Percentiles rank a stretch among this genome's conserved stretches.
Evolutionary conservation across 1,139 yeast species (phyloP).

Genomic region (Pichiaceae sp.): DNA sequence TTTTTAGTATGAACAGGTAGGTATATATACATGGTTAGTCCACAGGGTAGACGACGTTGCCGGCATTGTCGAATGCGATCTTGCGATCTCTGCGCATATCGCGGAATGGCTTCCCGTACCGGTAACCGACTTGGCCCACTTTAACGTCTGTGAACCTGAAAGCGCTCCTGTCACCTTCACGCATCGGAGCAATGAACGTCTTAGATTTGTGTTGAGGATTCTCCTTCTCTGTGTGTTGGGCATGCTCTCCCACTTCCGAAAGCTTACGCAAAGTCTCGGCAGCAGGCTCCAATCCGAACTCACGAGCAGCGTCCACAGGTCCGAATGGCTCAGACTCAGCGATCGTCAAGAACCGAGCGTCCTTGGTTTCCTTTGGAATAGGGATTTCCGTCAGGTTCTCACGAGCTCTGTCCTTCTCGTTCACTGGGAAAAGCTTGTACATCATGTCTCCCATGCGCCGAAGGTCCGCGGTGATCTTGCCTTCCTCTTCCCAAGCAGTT

Average conservation of each 20-base stretch:
- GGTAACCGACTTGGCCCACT: slow-evolving; percentile 79
- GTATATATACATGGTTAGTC: slow-evolving; percentile 7
- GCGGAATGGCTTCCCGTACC: slow-evolving; percentile 88
- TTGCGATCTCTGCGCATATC: slow-evolving; percentile 82
- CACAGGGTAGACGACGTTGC: slow-evolving; percentile 43
- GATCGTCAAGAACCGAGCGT: slow-evolving; percentile 78
- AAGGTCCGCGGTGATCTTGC: slow-evolving; percentile 42
- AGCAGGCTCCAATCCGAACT: slow-evolving; percentile 81
- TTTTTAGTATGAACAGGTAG: not conserved
- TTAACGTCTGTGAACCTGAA: slow-evolving; percentile 71
- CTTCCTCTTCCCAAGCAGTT: slow-evolving; percentile 48
- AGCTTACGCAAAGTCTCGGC: slow-evolving; percentile 61
- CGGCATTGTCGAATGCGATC: slow-evolving; percentile 66
- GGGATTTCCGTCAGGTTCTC: slow-evolving; percentile 93
- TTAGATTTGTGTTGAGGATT: slow-evolving; percentile 6
- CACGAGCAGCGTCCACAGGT: slow-evolving; percentile 89
- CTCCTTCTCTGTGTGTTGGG: slow-evolving; percentile 20
- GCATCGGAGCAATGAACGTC: slow-evolving; percentile 38
- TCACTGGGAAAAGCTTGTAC: slow-evolving; percentile 78
- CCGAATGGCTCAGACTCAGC: slow-evolving; percentile 98
- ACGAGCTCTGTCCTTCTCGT: slow-evolving; percentile 33
- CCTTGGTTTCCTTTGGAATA: slow-evolving; percentile 74
- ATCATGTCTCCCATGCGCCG: slow-evolving; percentile 48
- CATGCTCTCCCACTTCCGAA: slow-evolving; percentile 46
- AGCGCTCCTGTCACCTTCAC: slow-evolving; percentile 50